Evolutionary conservation across 495 filamentous ascomycete genomes (phyloP).

Genomic region (Halenospora varia): DNA sequence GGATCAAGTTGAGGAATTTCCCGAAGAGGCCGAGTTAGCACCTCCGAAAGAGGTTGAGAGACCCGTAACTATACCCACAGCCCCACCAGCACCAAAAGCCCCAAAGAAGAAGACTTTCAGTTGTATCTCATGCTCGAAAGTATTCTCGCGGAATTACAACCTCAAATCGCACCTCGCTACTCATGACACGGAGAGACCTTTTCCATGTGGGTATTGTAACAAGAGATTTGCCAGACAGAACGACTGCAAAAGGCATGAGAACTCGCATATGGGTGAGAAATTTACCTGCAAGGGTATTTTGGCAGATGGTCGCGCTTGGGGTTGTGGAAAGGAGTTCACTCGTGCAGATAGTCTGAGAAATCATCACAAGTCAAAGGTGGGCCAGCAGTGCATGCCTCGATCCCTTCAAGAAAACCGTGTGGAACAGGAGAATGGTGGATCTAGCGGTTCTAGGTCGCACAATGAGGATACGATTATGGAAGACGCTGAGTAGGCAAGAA

Average conservation of each 20-base stretch:
- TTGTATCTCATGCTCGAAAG: slow-evolving; percentile 41
- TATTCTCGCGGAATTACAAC: slow-evolving; percentile 47
- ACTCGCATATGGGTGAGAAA: slow-evolving; percentile 40
- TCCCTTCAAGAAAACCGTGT: not conserved
- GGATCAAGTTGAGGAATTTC: not conserved
- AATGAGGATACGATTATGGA: not conserved
- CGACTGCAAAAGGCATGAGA: slow-evolving; percentile 41
- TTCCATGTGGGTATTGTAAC: slow-evolving; percentile 34
- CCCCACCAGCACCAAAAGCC: not conserved
- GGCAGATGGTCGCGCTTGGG: slow-evolving; percentile 22
- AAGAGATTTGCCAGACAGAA: slow-evolving; percentile 33
- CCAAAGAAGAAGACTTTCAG: slow-evolving; percentile 33
- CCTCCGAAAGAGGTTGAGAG: not conserved
- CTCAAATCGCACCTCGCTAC: slow-evolving; percentile 40
- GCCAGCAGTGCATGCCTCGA: not conserved
- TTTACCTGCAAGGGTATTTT: slow-evolving; percentile 22
- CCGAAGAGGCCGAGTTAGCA: not conserved
- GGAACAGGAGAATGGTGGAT: not conserved
- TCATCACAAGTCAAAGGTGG: not conserved
- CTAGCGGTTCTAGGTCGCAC: not conserved
- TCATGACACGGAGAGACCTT: slow-evolving; percentile 42
- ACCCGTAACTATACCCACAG: not conserved
- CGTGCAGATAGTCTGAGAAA: not conserved
- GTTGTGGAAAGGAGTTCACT: slow-evolving; percentile 6
- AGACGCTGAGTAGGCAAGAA: not conserved